Evolutionary conservation across 2,329 filamentous ascomycete genomes (phyloP), one percentile per base, ranked within the genome.

Genomic region (Aureobasidium pullulans): DNA sequence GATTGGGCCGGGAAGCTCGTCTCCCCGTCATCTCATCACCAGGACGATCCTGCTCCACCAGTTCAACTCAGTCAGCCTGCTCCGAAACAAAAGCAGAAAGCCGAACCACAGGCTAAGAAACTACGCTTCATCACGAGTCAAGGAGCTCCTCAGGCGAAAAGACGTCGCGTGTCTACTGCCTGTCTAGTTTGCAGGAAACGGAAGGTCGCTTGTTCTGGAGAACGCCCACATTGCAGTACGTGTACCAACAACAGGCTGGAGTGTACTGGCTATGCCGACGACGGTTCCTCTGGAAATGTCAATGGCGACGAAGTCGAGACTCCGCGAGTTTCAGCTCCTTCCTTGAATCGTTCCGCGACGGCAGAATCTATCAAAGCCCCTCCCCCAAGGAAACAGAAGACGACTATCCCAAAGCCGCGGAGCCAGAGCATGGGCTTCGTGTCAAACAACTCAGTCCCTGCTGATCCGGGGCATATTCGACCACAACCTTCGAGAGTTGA

Each of bases 91-190:
- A 56, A 49, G 31, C 19, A 44, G 13, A 47, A 57, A 34, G 37
- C 50, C 23, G 52, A 60, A n/a, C 42, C 60, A n/a, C 60, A 62
- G 29, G 43, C 58, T 19, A 61, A 62, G 31, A 62, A 64, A 31
- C 56, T 73, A 46, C 86, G 88, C 66, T 93, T 92, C 71, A 88
- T 93, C 66, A 88, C 90, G 64, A 90, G 86, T 68, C 87, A 91
- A 74, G 88, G 89, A 63, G 87, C 89, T 64, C 89, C 89, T 50
- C 88, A 89, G 62, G 86, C 87, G 29, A 93, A 92, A 74, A 80
- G 88, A 66, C 82, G 89, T 69, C 81, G 89, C 67, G 89, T 93
- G 68, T 90, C 86, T 74, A 86, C 88, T 68, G 89, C 89, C 10
- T 79, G 77, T 60, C 61, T 79, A 65, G 78, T 76, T 19, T 79